Percentiles rank a stretch among this genome's conserved stretches.
These are phyloP conservation scores for Austroboletus novae-zelandiae DNA, from an alignment of 1,284 basidiomycete species.

Conservation along the genomic window DNA sequence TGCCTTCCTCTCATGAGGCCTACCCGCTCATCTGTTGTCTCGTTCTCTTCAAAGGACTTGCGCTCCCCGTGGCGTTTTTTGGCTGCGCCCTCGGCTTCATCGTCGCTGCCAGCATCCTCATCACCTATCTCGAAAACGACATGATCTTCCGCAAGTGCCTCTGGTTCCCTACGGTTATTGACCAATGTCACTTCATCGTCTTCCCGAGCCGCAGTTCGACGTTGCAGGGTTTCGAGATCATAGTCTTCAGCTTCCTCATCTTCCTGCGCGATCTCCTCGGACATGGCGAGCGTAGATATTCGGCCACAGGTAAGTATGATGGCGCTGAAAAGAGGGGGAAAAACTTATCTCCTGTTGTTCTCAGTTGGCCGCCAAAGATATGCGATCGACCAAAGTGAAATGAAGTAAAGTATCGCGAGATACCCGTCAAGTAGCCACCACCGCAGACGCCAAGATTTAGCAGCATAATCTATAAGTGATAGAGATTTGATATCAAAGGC, in stretches of 20 bases:
- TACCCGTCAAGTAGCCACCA: constrained; percentile 99
- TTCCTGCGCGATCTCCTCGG: constrained; percentile 82
- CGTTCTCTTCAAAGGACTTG: constrained; percentile 47
- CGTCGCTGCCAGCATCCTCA: constrained; percentile 68
- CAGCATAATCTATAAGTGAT: constrained; percentile 72
- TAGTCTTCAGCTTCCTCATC: constrained; percentile 93
- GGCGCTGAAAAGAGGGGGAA: not conserved
- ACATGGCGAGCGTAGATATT: constrained; percentile 73
- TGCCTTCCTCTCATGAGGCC: constrained; percentile 52
- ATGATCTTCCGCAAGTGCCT: constrained; percentile 57
- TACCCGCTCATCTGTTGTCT: constrained; percentile 55
- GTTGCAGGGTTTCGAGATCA: constrained; percentile 75
- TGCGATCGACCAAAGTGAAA: constrained; percentile 78
- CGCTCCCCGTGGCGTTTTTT: constrained; percentile 50
- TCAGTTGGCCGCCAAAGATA: constrained; percentile 94
- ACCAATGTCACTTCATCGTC: constrained; percentile 69
- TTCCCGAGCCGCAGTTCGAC: constrained; percentile 48
- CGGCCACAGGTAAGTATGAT: constrained; percentile 25
- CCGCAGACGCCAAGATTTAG: constrained; percentile 88
- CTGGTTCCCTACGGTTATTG: constrained; percentile 47
- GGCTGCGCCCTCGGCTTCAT: constrained; percentile 50
- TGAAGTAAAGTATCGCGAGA: constrained; percentile 81
- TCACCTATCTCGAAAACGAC: constrained; percentile 94
- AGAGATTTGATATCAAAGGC: not conserved
- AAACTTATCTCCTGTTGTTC: constrained; percentile 84